Evolutionary conservation across 1,284 basidiomycete species (phyloP), one percentile per base, ranked within the genome.

Genomic region (Boletus semigastroideus): DNA sequence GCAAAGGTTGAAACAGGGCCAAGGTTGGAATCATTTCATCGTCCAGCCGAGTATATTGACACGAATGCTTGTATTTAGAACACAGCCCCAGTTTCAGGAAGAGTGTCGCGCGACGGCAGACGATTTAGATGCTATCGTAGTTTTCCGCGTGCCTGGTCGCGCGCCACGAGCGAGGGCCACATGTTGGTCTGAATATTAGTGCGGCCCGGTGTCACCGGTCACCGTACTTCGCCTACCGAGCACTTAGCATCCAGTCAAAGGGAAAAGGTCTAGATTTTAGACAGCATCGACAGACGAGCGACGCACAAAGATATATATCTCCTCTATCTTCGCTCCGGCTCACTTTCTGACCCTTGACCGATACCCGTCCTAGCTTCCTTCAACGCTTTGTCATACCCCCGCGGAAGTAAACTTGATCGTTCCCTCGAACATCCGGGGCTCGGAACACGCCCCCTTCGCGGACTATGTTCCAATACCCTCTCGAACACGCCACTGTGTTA

Each of bases 391-490:
- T 25, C 25, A 37, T 31, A 31, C 10, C 16, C 30, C 50, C 50
- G 50, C 48, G 50, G 50, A 50, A 27, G 20, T 42, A 14, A 17
- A 9, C 13, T 28, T 4, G 25, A 27, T 17, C 28, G 20, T 22
- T 13, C 19, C 25, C 36, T 30, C 22, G 25, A 19, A 3, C 34
- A 5, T 45, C 40, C 44, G 37, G 47, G 30, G 3, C 16, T 54
- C 36, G 50, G 31, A 28, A 51, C 54, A 58, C 45, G 54, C 39
- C 48, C 28, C 42, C 47, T 48, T 58, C 46, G 46, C 42, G 54
- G 54, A 59, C 49, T 48, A 37, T 25, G 20, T 45, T n/a, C 31
- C 27, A 37, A 8, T 7, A 52, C 40, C 34, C 10, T 11, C 27
- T 22, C 44, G 38, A 27, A 40, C 16, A 44, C 56, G 55, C 51